A percentile compares a stretch with the other conserved stretches of the same genome.
phyloP scores from a whole-genome alignment of 352 stramenopile species.

The Phytopythium mirpurense region DNA sequence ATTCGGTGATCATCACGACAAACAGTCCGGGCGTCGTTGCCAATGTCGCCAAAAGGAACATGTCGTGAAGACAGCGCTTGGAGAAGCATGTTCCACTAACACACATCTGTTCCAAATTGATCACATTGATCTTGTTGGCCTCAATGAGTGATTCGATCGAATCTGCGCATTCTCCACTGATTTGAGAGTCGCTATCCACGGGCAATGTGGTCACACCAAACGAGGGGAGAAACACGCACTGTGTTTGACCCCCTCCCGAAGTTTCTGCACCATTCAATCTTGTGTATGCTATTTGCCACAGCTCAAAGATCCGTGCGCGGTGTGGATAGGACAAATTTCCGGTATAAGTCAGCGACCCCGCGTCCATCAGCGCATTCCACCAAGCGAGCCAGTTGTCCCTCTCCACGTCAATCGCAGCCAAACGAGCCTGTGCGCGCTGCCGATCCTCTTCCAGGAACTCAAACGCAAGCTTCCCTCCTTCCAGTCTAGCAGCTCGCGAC shows the following conservation, averaged over 20 bases:
- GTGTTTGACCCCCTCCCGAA: background rate
- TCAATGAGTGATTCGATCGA: background rate
- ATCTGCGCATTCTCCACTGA: background rate
- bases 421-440: conserved; percentile 14
- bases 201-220: background rate
- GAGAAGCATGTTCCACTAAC: conserved; percentile 33
- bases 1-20: conserved; percentile 40
- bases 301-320: background rate
- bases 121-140: too few relatives aligned
- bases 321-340: conserved; percentile 8
- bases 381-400: conserved; percentile 20
- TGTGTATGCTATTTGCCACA: background rate
- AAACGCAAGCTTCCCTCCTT: conserved; percentile 27
- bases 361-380: conserved; percentile 54
- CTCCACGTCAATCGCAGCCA: conserved; percentile 13
- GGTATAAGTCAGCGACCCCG: conserved; percentile 34
- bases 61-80: conserved; percentile 32
- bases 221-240: background rate
- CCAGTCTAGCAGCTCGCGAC: conserved; percentile 16
- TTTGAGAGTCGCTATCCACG: background rate
- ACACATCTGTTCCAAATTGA: background rate
- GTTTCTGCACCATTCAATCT: background rate
- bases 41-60: conserved; percentile 26
- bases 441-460: conserved; percentile 32
- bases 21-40: conserved; percentile 18